These are phyloP conservation scores for Osmanthus fragrans DNA, from an alignment of 257 asterid species.

Conservation along the genomic window DNA sequence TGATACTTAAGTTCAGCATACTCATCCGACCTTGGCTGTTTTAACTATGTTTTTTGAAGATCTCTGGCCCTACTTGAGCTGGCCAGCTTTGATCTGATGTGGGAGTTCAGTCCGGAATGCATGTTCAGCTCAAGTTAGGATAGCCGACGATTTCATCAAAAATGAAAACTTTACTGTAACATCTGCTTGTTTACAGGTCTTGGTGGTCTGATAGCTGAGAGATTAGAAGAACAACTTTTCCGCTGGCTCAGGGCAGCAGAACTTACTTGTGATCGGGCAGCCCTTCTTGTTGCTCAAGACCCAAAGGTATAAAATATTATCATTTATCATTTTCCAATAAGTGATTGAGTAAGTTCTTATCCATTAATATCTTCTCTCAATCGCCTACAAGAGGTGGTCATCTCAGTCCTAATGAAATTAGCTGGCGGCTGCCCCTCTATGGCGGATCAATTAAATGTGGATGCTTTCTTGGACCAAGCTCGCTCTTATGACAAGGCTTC, in stretches of 20 bases:
- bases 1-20: too few relatives aligned
- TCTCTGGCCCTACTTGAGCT: too few relatives aligned
- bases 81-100: too few relatives aligned
- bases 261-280: constrained; percentile 96
- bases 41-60: too few relatives aligned
- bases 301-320: constrained; percentile 66
- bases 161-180: constrained; percentile 13
- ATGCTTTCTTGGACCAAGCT: constrained; percentile 97
- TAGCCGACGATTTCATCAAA: neutral
- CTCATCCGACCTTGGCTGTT: too few relatives aligned
- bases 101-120: too few relatives aligned
- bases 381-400: constrained; percentile 95
- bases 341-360: constrained; percentile 9
- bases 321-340: neutral
- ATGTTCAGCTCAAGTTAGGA: too few relatives aligned
- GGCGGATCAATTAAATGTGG: constrained; percentile 89
- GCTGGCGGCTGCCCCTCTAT: constrained; percentile 98
- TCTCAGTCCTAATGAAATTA: constrained; percentile 94
- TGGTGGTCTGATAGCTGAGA: constrained; percentile 85
- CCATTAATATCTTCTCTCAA: constrained; percentile 28
- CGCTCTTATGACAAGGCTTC: constrained; percentile 92
- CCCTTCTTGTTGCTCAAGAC: constrained; percentile 88
- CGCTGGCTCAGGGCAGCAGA: constrained; percentile 99
- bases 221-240: constrained; percentile 85
- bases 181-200: constrained; percentile 52